Evolutionary conservation across 2,329 filamentous ascomycete genomes (phyloP).

Genomic region (Cucurbitaria berberidis): DNA sequence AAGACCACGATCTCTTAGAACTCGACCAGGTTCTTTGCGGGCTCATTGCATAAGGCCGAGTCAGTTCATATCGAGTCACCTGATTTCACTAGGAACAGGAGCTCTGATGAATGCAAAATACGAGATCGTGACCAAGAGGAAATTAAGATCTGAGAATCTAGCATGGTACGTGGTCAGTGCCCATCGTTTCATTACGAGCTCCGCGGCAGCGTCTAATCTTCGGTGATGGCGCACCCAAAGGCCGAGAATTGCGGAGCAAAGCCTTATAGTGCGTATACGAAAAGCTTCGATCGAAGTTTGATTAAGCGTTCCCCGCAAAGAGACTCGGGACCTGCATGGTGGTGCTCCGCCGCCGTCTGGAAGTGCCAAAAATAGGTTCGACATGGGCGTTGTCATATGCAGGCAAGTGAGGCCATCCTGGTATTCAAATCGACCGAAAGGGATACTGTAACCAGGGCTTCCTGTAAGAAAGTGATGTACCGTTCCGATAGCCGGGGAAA

Average conservation of each 20-base stretch:
- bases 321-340: slow-evolving; percentile 26
- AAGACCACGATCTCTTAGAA: slow-evolving; percentile 25
- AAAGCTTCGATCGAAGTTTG: slow-evolving; percentile 38
- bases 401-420: slow-evolving; percentile 31
- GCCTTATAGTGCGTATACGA: slow-evolving; percentile 40
- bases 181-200: slow-evolving; percentile 11
- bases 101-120: slow-evolving; percentile 17
- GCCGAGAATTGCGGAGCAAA: slow-evolving; percentile 19
- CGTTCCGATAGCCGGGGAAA: slow-evolving; percentile 25
- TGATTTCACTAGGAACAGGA: slow-evolving; percentile 18
- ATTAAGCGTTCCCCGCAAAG: slow-evolving; percentile 27
- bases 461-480: slow-evolving; percentile 4
- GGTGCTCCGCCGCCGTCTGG: slow-evolving; percentile 7
- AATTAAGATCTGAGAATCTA: slow-evolving; percentile 1
- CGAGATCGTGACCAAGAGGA: slow-evolving; percentile 21
- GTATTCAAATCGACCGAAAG: slow-evolving; percentile 9
- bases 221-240: slow-evolving; percentile 8
- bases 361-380: slow-evolving; percentile 39
- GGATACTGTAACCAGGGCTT: slow-evolving; percentile 9
- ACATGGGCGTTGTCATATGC: slow-evolving; percentile 24
- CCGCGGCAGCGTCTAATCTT: slow-evolving; percentile 1
- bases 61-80: slow-evolving; percentile 30
- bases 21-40: slow-evolving; percentile 19
- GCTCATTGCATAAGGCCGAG: slow-evolving; percentile 24
- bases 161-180: slow-evolving; percentile 6